Evolutionary conservation across 768 basidiomycete genomes (phyloP).

Genomic region (Exidia glandulosa): DNA sequence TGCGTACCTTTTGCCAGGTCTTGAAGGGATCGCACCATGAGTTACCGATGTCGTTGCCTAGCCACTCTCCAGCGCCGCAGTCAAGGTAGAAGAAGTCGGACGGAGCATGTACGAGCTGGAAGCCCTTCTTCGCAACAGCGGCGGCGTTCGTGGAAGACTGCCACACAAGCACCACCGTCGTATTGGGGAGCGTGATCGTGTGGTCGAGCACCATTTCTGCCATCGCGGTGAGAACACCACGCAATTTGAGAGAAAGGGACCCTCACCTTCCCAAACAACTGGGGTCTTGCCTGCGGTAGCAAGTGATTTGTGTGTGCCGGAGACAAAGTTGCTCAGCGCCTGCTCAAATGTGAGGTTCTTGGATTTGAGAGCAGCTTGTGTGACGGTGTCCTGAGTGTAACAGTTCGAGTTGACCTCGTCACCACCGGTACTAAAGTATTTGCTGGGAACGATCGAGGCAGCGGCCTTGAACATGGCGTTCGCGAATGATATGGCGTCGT

Average conservation of each 20-base stretch:
- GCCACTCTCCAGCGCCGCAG: slow-evolving; percentile 64
- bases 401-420: slow-evolving; percentile 68
- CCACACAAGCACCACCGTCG: slow-evolving; percentile 63
- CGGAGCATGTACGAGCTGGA: slow-evolving; percentile 53
- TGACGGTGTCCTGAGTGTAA: slow-evolving; percentile 50
- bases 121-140: slow-evolving; percentile 49
- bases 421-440: slow-evolving; percentile 70
- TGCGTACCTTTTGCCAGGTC: slow-evolving; percentile 57
- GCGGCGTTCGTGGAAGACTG: slow-evolving; percentile 51
- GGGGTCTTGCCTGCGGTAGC: slow-evolving; percentile 52
- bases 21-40: slow-evolving; percentile 76
- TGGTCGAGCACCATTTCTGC: slow-evolving; percentile 47
- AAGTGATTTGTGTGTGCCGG: slow-evolving; percentile 47
- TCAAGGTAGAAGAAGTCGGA: slow-evolving; percentile 77
- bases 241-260: not conserved
- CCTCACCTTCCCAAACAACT: slow-evolving; percentile 60
- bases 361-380: slow-evolving; percentile 41
- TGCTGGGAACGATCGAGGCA: slow-evolving; percentile 35
- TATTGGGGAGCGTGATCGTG: slow-evolving; percentile 34
- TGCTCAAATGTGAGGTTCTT: slow-evolving; percentile 46
- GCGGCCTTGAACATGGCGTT: slow-evolving; percentile 40
- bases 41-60: slow-evolving; percentile 42
- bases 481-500: slow-evolving; percentile 50
- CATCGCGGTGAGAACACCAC: not conserved
- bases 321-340: slow-evolving; percentile 53